Conservation (phyloP, 1,139 yeast species). For the Yamadazyma blattariae region DNA sequence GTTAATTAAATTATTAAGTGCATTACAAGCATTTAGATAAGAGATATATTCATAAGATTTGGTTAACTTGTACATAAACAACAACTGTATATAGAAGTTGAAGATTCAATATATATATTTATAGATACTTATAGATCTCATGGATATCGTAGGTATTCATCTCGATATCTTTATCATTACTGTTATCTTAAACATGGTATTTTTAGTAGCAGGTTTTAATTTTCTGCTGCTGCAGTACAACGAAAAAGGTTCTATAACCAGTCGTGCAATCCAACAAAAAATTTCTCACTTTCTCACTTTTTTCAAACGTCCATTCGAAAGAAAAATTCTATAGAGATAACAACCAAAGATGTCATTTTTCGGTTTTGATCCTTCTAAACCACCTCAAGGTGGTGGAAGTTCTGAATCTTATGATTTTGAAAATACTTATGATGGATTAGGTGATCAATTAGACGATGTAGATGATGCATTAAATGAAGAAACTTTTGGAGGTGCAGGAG, state of each 20-base stretch:
- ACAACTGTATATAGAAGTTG: no score
- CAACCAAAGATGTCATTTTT: constrained; percentile 49
- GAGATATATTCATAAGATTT: no score
- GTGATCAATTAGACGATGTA: constrained; percentile 62
- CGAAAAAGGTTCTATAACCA: no score
- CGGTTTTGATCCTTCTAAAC: constrained; percentile 51
- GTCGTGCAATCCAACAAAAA: constrained; percentile 2
- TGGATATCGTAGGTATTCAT: no score
- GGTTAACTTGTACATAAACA: no score
- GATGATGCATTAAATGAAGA: constrained; percentile 85
- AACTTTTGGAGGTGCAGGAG: constrained; percentile 71
- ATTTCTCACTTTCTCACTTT: constrained; percentile 8
- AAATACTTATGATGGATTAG: constrained; percentile 80
- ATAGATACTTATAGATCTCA: no score
- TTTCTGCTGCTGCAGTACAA: no score
- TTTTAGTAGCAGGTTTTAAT: no score
- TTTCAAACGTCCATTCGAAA: constrained; percentile 10
- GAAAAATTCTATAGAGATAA: constrained; percentile 1
- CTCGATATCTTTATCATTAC: no score
- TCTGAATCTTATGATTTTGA: constrained; percentile 64
- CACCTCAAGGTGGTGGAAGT: constrained; percentile 24
- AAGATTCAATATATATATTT: no score
- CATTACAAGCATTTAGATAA: constrained; percentile 56
- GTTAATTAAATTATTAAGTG: constrained; percentile 76
- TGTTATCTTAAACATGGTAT: no score